These are phyloP conservation scores for Mariannaea elegans DNA, from an alignment of 2,329 filamentous ascomycete species.

Conservation along the genomic window DNA sequence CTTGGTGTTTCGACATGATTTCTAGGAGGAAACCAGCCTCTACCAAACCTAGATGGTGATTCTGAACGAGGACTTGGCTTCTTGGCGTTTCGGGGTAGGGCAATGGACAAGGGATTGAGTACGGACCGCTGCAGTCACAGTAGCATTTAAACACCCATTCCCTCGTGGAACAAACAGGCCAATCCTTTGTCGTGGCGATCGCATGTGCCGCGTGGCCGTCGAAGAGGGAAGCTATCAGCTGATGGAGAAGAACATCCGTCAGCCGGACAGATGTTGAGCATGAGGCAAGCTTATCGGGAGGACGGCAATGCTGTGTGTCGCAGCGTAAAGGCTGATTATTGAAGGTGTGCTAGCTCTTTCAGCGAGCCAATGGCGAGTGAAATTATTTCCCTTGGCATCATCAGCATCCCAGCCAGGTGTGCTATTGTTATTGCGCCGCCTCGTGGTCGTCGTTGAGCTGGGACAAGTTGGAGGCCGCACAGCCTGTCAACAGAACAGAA, in stretches of 20 bases:
- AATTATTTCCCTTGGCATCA: slow-evolving; percentile 13
- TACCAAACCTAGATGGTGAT: background rate
- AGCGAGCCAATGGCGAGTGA: slow-evolving; percentile 8
- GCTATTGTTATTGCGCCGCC: slow-evolving; percentile 4
- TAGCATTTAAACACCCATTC: background rate
- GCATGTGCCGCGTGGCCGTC: slow-evolving; percentile 6
- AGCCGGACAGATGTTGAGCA: slow-evolving; percentile 1
- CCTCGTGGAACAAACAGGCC: background rate
- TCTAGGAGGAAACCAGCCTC: slow-evolving; percentile 3
- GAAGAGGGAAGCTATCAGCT: slow-evolving; percentile 8
- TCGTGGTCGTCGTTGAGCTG: background rate
- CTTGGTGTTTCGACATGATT: slow-evolving; percentile 28
- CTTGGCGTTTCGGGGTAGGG: slow-evolving; percentile 12
- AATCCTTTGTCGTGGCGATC: background rate
- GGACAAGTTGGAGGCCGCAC: slow-evolving; percentile 4
- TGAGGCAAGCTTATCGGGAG: slow-evolving; percentile 1
- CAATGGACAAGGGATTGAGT: slow-evolving; percentile 1
- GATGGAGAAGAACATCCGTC: slow-evolving; percentile 12
- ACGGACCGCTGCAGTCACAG: background rate
- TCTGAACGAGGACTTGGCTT: slow-evolving; percentile 9
- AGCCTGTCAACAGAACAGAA: background rate
- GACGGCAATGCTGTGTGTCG: slow-evolving; percentile 1
- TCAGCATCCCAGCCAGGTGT: slow-evolving; percentile 5
- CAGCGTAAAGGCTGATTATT: slow-evolving; percentile 12
- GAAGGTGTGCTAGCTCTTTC: slow-evolving; percentile 4